Evolutionary conservation across 2,329 filamentous ascomycete genomes (phyloP), one percentile per base, ranked within the genome.

Genomic region (Pestalotiopsis sp.): DNA sequence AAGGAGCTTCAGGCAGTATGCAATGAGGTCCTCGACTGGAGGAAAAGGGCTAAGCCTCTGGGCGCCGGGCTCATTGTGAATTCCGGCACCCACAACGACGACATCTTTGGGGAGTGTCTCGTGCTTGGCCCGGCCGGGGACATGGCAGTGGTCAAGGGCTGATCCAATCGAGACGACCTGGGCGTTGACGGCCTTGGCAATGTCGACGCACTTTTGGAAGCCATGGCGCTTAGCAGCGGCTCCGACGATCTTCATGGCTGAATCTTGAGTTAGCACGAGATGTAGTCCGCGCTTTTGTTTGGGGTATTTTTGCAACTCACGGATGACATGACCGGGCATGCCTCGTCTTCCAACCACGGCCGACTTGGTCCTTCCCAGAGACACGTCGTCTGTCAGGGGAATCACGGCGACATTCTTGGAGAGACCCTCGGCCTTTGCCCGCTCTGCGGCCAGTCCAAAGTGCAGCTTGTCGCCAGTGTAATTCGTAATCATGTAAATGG

Each of bases 361-460:
- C 25, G 90, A 87, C 72, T 88, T 88, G 63, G 80, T 82, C 68
- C 90, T 82, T 1, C 91, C 91, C 63, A 94, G 90, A 14, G 91
- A 91, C 1, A 91, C 91, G 81, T 94, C 92, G 74, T 94, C 92
- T 9, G 88, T 91, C 61, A 93, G 89, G 36, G 93, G 89, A 25
- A 92, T 86, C 85, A 93, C 91, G 69, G 92, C 89, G 0, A 90
- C 88, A 36, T 90, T 84, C 57, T 91, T 80, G 0, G 90, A 91
- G 2, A 86, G 84, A 11, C 82, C 82, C 14, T 77, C 76, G 0
- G 91, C 91, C 67, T 90, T 89, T 12, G 91, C 91, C 76, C 93
- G 92, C 77, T 93, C 92, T 5, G 91, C 89, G 0, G 89, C 92
- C 84, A 93, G 89, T 4, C 91, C 91, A 72, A 93, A 94, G 76